Evolutionary conservation across 352 stramenopile genomes (phyloP).

Genomic region (Globisporangium nagaii): DNA sequence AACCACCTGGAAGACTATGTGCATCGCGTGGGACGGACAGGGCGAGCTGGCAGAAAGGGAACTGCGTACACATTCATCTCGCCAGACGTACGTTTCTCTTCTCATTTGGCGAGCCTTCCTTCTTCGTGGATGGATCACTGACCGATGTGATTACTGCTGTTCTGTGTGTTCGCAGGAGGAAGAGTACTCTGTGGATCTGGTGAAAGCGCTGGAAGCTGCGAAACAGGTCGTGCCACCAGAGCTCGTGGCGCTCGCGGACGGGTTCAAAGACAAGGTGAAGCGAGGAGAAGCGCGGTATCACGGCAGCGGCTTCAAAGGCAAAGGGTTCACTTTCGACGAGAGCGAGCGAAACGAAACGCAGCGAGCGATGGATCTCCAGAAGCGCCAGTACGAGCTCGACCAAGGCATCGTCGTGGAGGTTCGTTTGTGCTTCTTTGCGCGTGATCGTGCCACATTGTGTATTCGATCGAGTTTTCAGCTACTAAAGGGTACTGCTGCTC

Average conservation of each 20-base stretch:
- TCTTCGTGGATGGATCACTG: neutral
- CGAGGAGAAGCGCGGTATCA: constrained; percentile 95
- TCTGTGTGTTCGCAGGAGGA: constrained; percentile 78
- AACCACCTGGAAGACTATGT: constrained; percentile 99
- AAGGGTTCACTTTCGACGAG: constrained; percentile 98
- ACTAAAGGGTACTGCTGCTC: neutral
- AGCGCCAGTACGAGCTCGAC: constrained; percentile 86
- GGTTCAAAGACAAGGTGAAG: constrained; percentile 95
- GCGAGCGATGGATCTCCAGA: constrained; percentile 89
- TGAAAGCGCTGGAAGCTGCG: constrained; percentile 92
- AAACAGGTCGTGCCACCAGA: constrained; percentile 82
- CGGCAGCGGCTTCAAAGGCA: constrained; percentile 95
- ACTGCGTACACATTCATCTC: constrained; percentile 99
- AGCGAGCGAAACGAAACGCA: constrained; percentile 96
- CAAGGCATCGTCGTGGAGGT: constrained; percentile 79
- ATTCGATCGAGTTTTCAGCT: too few relatives aligned
- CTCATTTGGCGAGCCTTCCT: neutral
- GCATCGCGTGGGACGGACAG: constrained; percentile 97
- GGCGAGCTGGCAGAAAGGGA: constrained; percentile 92
- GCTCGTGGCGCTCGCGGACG: constrained; percentile 89
- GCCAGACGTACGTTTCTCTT: constrained; percentile 83
- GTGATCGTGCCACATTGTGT: too few relatives aligned
- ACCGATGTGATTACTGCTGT: constrained; percentile 4
- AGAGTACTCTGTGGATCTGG: constrained; percentile 96
- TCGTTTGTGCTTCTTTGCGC: neutral